These are phyloP conservation scores for Hyaloraphidium curvatum DNA, from an alignment of 192 early-diverging fungal genomes.

Conservation along the genomic window DNA sequence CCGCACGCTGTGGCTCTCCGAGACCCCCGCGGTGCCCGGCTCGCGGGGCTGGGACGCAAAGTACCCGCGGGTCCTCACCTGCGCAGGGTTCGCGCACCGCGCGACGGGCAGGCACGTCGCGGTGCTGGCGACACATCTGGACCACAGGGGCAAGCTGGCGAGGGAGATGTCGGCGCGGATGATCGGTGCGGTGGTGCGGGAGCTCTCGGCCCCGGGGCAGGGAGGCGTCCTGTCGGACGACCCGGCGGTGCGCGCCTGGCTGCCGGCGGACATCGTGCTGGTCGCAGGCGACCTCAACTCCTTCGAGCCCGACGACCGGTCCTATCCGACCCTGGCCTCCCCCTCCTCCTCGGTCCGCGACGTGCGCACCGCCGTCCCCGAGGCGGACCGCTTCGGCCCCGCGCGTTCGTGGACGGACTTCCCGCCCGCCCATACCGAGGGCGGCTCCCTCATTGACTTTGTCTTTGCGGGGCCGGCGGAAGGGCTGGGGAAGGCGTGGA, in stretches of 20 bases:
- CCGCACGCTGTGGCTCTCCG: not conserved
- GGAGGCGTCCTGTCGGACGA: not conserved
- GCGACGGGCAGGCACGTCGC: not conserved
- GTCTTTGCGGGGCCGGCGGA: not conserved
- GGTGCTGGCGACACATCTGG: not conserved
- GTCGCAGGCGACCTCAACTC: not conserved
- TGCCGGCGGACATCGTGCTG: not conserved
- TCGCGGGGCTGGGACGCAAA: constrained; percentile 1
- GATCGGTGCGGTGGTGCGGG: not conserved
- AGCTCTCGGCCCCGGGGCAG: not conserved
- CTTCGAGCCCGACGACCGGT: not conserved
- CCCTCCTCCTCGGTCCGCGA: not conserved
- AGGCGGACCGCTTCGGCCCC: not conserved
- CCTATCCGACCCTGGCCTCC: not conserved
- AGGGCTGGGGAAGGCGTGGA: not conserved
- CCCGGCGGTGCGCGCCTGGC: not conserved
- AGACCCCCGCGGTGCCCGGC: not conserved
- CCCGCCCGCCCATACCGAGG: not conserved
- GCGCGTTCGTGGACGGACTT: not conserved
- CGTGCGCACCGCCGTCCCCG: not conserved
- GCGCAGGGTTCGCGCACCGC: not conserved
- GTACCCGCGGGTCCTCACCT: not conserved
- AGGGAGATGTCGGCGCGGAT: not conserved
- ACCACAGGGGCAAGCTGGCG: not conserved
- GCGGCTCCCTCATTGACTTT: not conserved